Base-by-base conservation (phyloP, 2,329 filamentous ascomycete genomes). In the Pseudocercospora musae region DNA sequence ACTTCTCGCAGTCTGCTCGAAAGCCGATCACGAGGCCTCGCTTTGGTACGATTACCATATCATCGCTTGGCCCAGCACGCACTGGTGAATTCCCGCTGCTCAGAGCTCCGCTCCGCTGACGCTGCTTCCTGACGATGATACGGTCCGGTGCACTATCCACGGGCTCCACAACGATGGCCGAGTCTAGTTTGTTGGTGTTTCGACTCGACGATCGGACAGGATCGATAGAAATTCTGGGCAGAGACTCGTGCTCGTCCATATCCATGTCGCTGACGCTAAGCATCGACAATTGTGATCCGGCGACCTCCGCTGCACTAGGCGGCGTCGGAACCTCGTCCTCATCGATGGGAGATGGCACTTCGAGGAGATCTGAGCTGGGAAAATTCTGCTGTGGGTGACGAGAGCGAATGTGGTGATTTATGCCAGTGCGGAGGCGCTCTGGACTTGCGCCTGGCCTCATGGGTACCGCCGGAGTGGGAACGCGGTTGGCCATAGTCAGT, bases 1-100 rank as follows among this genome's bases (percentile, higher is more conserved):
- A 82, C 69, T 81, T 82, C 52, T 81, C 78, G 66, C 80, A 82
- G 64, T 82, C 80, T 10, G 80, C 76, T 27, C 80, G 72, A 65
- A 78, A 82, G 13, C 80, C 80, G 77, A 82, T 81, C 63, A 77
- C 77, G 60, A 81, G 77, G 42, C 77, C 71, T 27, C 67, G 72
- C 23, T 73, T 77, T n/a, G 50, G 50, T 11, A n/a, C 50, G 10
- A 21, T 59, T 11, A 27, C 58, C 25, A 44, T 48, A 33, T 53
- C 53, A 33, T 53, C 53, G 40, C 57, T 62, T 25, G 62, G 27
- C 10, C 62, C 53, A 13, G 59, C 57, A 23, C 67, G 62, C 27
- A 65, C 68, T 8, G 71, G 68, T 18, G 71, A 71, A 37, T 68
- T 65, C 7, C 71, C 72, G 52, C 67, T 69, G 33, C 72, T 75